Conservation (phyloP, 2,329 filamentous ascomycete genomes). For the Dichotomopilus funicola region DNA sequence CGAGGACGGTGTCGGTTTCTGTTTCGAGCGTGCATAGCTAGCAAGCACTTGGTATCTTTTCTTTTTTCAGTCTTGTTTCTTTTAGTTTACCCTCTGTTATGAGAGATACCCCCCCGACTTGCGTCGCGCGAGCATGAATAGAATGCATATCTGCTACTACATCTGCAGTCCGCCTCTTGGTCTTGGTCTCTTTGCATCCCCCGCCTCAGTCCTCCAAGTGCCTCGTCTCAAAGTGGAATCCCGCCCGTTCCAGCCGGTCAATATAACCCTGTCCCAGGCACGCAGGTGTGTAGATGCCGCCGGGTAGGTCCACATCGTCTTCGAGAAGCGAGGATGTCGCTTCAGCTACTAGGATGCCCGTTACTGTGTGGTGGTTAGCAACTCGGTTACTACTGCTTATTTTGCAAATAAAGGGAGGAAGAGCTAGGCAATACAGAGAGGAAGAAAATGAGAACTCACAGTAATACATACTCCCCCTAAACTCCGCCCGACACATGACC, state of each 20-base stretch:
- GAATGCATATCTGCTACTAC: too few relatives aligned
- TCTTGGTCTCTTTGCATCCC: too few relatives aligned
- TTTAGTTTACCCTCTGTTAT: too few relatives aligned
- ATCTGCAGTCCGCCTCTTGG: neutral
- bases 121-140: too few relatives aligned
- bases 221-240: slow-evolving; percentile 56
- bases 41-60: neutral
- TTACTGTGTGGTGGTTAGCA: slow-evolving; percentile 42
- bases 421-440: too few relatives aligned
- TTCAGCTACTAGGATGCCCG: slow-evolving; percentile 56
- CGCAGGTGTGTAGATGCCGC: slow-evolving; percentile 61
- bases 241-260: slow-evolving; percentile 53
- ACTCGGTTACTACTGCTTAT: neutral
- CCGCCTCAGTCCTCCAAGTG: slow-evolving; percentile 12
- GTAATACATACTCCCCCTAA: slow-evolving; percentile 57
- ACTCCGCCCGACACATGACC: slow-evolving; percentile 50
- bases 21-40: slow-evolving; percentile 2
- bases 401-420: too few relatives aligned
- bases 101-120: too few relatives aligned
- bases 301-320: slow-evolving; percentile 49
- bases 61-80: too few relatives aligned
- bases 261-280: slow-evolving; percentile 62
- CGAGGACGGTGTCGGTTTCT: neutral
- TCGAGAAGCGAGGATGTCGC: slow-evolving; percentile 60
- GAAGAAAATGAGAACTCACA: too few relatives aligned